Evolutionary conservation across 2,329 filamentous ascomycete genomes (phyloP).

Genomic region (Zymoseptoria pseudotritici): DNA sequence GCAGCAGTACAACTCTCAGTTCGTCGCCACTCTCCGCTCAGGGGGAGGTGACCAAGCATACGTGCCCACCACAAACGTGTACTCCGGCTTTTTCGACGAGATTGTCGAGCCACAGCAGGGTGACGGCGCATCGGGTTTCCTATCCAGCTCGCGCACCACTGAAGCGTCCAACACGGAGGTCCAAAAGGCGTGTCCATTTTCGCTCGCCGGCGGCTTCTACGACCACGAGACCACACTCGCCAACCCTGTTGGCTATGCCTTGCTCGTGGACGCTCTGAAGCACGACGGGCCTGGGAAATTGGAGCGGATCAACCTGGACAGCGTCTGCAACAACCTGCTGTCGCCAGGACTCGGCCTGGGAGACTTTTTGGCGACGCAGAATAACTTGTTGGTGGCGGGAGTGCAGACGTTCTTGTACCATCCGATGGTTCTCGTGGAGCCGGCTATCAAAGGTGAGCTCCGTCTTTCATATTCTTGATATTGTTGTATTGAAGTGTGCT

Average conservation of each 20-base stretch:
- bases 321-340: slow-evolving; percentile 34
- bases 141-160: slow-evolving; percentile 36
- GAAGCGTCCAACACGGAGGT: slow-evolving; percentile 47
- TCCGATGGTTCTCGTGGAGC: slow-evolving; percentile 33
- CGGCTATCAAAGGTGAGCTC: slow-evolving; percentile 30
- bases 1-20: slow-evolving; percentile 39
- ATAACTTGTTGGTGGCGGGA: slow-evolving; percentile 34
- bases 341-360: slow-evolving; percentile 36
- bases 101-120: slow-evolving; percentile 46
- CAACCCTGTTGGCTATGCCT: slow-evolving; percentile 40
- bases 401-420: slow-evolving; percentile 29
- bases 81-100: slow-evolving; percentile 42
- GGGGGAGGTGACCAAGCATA: slow-evolving; percentile 45
- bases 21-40: slow-evolving; percentile 35
- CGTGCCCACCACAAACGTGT: slow-evolving; percentile 49
- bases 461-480: neutral
- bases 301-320: slow-evolving; percentile 33
- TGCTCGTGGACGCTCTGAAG: slow-evolving; percentile 44
- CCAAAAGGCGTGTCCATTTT: slow-evolving; percentile 34
- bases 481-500: neutral
- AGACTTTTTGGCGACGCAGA: slow-evolving; percentile 42
- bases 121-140: slow-evolving; percentile 38
- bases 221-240: slow-evolving; percentile 46
- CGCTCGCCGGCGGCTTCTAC: slow-evolving; percentile 40
- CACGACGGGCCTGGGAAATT: slow-evolving; percentile 40